Base-by-base conservation (phyloP, 208 protist genomes). In the Trypanosoma brucei region DNA sequence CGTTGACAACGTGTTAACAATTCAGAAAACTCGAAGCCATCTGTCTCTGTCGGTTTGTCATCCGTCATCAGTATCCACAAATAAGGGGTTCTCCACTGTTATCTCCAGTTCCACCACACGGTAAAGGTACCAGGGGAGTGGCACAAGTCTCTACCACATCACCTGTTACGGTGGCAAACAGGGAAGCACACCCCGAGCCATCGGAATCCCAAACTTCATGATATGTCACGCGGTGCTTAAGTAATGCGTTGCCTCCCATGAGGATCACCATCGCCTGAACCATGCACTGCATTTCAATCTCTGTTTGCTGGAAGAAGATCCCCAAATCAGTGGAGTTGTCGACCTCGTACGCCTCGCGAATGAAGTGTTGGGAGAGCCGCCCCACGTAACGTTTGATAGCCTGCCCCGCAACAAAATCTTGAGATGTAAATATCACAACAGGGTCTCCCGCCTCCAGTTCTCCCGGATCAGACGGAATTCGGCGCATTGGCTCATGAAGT, bases 351-450 rank as follows among this genome's bases (percentile, higher is more conserved):
- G 74, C 65, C 52, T 95, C 88, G n/a, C 92, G 91, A 49, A 97
- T 85, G 63, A 95, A 92, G 76, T 96, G 93, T 61, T 95, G 88
- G 3, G 88, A 95, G 63, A 97, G 82, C 34, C 81, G 80, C 34
- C 90, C 90, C 7, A 97, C 62, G 65, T 94, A 93, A 14, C 86
- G 81, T 59, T 84, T 80, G 49, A 95, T 86, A n/a, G 68, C 77
- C 46, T 78, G 71, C 13, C 91, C 88, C 3, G 90, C 74, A 3
- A 97, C 73, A 68, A 83, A 95, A 65, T 91, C 86, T 11, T 92
- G 61, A 13, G 90, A 80, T 33, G 88, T 95, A 54, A 88, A 76
- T 48, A 85, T 62, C 1, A 94, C 83, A 11, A 62, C 63, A 0
- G 81, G 62, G 51, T 79, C 70, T 37, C 67, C 63, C 39, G 62